Evolutionary conservation across 768 basidiomycete genomes (phyloP), one percentile per base, ranked within the genome.

Genomic region (Hericium rajendrae): DNA sequence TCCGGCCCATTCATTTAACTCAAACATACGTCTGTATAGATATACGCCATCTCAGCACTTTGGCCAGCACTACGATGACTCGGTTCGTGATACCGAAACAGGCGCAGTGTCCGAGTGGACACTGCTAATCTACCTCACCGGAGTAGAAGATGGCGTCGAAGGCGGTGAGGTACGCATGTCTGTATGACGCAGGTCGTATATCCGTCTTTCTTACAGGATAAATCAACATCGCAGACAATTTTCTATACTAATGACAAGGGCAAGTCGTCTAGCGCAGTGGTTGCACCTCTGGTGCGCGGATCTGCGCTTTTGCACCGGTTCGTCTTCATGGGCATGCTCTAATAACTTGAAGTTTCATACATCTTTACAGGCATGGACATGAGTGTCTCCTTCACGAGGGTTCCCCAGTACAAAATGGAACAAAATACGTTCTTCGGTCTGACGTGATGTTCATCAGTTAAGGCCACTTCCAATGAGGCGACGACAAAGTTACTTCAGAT

Each of bases 61-160:
- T 68, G 85, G 85, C 20, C 79, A 81, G 13, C 88, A 89, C 67
- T 90, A 88, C 63, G 87, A 90, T 60, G 86, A 87, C 63, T 80
- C 82, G 18, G 81, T 86, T 26, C 74, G 75, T 8, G 85, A 86
- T 65, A 56, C 75, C 4, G 64, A 73, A 53, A 83, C 84, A 6
- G 83, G 83, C 4, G 75, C 78, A 1, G 80, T 78, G 65, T 86
- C 84, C 38, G 86, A 88, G 66, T 90, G 88, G 88, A 91, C 88
- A 0, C 68, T 90, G 39, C 68, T 91, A 24, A 75, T 90, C 24
- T 90, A 90, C 65, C 67, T 91, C 38, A 83, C 84, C 5, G 88
- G 88, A 1, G 67, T 66, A 4, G 84, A 89, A 63, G 86, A 88
- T 64, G 86, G 85, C 16, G 81, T 90, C 2, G 75, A 82, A 64